A percentile compares a stretch with the other conserved stretches of the same genome.
Conservation (phyloP, 2,329 filamentous ascomycete genomes). For the Raffaelea arxii region DNA sequence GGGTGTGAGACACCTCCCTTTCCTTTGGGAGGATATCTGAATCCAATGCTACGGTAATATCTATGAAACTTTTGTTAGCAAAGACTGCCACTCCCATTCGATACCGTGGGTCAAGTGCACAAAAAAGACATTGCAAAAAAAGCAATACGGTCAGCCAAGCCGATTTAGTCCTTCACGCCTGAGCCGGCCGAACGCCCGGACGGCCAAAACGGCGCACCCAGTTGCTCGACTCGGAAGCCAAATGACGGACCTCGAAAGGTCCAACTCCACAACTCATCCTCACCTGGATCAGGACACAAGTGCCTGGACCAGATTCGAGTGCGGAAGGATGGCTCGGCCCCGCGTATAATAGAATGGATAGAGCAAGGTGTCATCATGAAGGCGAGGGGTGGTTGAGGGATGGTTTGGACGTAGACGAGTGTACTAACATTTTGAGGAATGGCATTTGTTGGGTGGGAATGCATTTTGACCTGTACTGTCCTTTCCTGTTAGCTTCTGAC, state of each 20-base stretch:
- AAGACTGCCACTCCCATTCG: background rate
- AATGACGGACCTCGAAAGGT: conserved; percentile 35
- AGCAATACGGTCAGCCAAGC: conserved; percentile 21
- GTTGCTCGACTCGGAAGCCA: conserved; percentile 45
- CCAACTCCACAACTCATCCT: conserved; percentile 72
- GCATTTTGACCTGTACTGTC: no score
- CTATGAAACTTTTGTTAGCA: no score
- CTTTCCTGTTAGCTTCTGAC: background rate
- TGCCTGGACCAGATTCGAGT: conserved; percentile 45
- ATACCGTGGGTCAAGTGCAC: no score
- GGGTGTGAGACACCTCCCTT: no score
- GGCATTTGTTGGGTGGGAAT: no score
- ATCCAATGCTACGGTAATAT: no score
- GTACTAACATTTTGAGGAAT: no score
- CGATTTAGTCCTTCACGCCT: conserved; percentile 27
- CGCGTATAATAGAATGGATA: conserved; percentile 68
- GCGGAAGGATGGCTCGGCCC: conserved; percentile 64
- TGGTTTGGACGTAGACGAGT: conserved; percentile 1
- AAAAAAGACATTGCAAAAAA: background rate
- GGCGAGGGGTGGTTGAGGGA: background rate
- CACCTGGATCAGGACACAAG: conserved; percentile 19
- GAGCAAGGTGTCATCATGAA: conserved; percentile 54
- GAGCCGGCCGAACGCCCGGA: conserved; percentile 21
- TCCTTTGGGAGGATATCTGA: no score
- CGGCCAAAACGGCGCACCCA: conserved; percentile 47